Percentiles rank a stretch among this genome's conserved stretches.
Evolutionary conservation across 768 basidiomycete genomes (phyloP).

Genomic region (Boletus reticuloceps): DNA sequence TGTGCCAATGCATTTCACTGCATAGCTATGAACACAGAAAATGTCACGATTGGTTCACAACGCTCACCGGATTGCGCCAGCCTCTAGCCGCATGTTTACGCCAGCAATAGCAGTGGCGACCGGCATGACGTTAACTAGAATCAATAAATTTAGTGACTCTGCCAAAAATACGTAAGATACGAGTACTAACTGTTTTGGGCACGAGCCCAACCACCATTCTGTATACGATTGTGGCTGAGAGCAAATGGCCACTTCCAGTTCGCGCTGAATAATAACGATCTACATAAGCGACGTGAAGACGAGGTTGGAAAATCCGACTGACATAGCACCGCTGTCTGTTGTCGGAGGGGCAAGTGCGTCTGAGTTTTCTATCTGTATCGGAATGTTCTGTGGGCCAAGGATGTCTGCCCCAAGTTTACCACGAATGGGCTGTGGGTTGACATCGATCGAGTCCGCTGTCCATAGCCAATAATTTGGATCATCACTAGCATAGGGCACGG

Average conservation of each 20-base stretch:
- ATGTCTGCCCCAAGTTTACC: slow-evolving; percentile 43
- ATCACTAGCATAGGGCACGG: slow-evolving; percentile 40
- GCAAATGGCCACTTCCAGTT: slow-evolving; percentile 68
- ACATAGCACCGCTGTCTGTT: slow-evolving; percentile 57
- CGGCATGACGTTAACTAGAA: slow-evolving; percentile 38
- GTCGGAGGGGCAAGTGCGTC: slow-evolving; percentile 58
- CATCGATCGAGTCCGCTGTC: slow-evolving; percentile 28
- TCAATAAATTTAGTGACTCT: neutral
- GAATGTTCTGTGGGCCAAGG: slow-evolving; percentile 56
- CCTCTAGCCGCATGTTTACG: slow-evolving; percentile 42
- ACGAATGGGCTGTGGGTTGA: slow-evolving; percentile 43
- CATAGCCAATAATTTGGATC: slow-evolving; percentile 47
- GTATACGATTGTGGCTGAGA: slow-evolving; percentile 57
- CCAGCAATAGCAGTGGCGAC: slow-evolving; percentile 38
- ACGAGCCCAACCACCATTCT: slow-evolving; percentile 65
- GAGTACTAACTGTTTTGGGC: slow-evolving; percentile 50
- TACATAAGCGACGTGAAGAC: neutral
- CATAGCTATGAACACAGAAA: slow-evolving; percentile 4
- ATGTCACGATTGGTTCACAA: neutral
- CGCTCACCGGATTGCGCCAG: slow-evolving; percentile 40
- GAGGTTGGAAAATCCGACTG: slow-evolving; percentile 8
- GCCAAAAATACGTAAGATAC: neutral
- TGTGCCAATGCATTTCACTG: slow-evolving; percentile 47
- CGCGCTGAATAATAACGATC: slow-evolving; percentile 12
- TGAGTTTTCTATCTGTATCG: slow-evolving; percentile 54